Base-by-base conservation (phyloP, 139 green algal species). In the Gonium pectorale region DNA sequence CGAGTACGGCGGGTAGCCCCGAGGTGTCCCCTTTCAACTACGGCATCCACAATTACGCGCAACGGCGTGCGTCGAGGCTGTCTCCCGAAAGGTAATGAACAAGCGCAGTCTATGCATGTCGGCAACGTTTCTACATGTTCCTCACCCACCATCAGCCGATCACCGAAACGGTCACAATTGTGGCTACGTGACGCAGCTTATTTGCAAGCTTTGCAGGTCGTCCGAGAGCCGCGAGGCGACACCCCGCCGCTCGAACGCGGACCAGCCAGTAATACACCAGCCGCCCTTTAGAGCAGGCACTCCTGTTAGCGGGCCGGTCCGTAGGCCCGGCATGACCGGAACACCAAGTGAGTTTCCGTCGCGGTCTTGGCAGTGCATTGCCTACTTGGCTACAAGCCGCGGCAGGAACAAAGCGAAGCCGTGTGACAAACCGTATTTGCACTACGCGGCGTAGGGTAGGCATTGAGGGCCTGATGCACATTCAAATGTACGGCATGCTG, bases 271-370 rank as follows among this genome's bases (percentile, higher is more conserved):
- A 43, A 38, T 83, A 9, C 3, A 37, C 19, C 77, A 83, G 60
- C 77, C 59, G 62, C 77, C 77, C 19, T 83, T 83, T 31, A 60
- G 60, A 5, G 29, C 77, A 1, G 77, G 77, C 21, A 11, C 60
- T 15, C 74, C 74, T 19, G 70, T 35, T 15, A 51, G 38, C 43
- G 70, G 70, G 1, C 46, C 70, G 13, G 44, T 44, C 31, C 68
- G 68, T 22, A 33, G 40, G 31, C 60, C 60, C n/a, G n/a, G 19
- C 22, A 9, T 8, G 8, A 17, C 8, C 8, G 60, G 31, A 6
- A 41, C 6, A 19, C 6, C 7, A n/a, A 22, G n/a, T n/a, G 31
- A 4, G 5, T 7, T 41, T 4, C 60, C 5, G 8, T 21, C 4
- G 22, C 31, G 41, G 5, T 5, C 5, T 21, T 29, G 40, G 60